Evolutionary conservation across 2,329 filamentous ascomycete genomes (phyloP).

Genomic region (Geosmithia morbida): DNA sequence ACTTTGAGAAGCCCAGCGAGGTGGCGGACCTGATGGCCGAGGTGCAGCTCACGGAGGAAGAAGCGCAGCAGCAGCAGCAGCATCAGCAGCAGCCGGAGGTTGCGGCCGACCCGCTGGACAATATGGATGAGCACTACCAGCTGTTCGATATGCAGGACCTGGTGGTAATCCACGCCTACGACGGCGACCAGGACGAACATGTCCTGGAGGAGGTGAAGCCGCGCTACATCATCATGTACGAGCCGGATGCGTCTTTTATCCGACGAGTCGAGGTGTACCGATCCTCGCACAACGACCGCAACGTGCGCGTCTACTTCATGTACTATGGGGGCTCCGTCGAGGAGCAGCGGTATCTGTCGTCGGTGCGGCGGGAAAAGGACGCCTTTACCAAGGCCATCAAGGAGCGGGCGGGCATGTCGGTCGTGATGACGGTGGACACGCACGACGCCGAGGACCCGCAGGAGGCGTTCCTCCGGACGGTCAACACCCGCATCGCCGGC

Average conservation of each 20-base stretch:
- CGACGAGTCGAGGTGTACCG: constrained; percentile 89
- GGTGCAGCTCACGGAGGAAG: constrained; percentile 65
- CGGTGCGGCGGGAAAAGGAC: constrained; percentile 89
- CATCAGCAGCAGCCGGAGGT: constrained; percentile 65
- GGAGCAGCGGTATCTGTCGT: constrained; percentile 82
- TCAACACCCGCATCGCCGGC: constrained; percentile 93
- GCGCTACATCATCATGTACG: constrained; percentile 96
- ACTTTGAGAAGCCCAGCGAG: constrained; percentile 71
- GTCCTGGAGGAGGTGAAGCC: constrained; percentile 90
- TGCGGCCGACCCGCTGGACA: constrained; percentile 61
- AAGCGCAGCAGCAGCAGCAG: constrained; percentile 62
- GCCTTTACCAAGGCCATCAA: constrained; percentile 90
- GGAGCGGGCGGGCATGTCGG: constrained; percentile 83
- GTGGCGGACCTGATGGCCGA: constrained; percentile 73
- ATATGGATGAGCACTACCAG: constrained; percentile 87
- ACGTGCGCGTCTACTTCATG: constrained; percentile 89
- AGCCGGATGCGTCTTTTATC: constrained; percentile 89
- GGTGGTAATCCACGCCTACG: constrained; percentile 81
- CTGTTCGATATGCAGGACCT: constrained; percentile 85
- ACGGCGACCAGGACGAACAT: constrained; percentile 90
- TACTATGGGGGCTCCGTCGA: constrained; percentile 93
- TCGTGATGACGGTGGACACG: constrained; percentile 62
- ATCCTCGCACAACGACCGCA: constrained; percentile 79
- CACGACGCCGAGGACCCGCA: constrained; percentile 65
- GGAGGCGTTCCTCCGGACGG: constrained; percentile 81